Conservation (phyloP, 495 filamentous ascomycete species). For the Neurospora sp. region DNA sequence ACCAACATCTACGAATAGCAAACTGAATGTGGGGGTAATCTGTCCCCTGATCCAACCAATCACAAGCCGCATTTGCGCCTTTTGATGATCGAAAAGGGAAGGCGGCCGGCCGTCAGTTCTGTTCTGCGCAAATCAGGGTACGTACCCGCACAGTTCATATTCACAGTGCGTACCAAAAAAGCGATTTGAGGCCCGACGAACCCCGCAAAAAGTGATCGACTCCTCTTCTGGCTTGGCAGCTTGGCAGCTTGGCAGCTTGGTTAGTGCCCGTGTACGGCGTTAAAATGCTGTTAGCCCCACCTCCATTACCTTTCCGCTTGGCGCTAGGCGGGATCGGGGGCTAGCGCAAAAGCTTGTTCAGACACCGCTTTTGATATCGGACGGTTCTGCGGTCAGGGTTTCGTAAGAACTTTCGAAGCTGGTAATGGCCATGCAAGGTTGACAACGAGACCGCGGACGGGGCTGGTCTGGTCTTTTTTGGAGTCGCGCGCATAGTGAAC, state of each 20-base stretch:
- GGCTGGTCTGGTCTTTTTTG: neutral
- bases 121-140: neutral
- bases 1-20: neutral
- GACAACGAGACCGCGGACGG: neutral
- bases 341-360: constrained; percentile 17
- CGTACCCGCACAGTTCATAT: neutral
- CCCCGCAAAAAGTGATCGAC: neutral
- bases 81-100: constrained; percentile 2
- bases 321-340: neutral
- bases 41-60: neutral
- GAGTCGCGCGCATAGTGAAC: neutral
- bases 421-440: neutral
- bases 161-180: neutral
- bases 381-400: neutral
- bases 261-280: neutral
- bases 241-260: neutral
- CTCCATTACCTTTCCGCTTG: neutral
- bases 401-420: neutral
- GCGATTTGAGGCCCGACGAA: neutral
- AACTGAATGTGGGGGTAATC: neutral
- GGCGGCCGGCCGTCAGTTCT: neutral
- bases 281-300: neutral
- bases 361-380: constrained; percentile 6
- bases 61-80: neutral
- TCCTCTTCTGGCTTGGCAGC: neutral